A percentile compares a stretch with the other conserved stretches of the same genome.
These are phyloP conservation scores for Coelastrella sp. DNA, from an alignment of 139 green algal genomes.

Conservation along the genomic window DNA sequence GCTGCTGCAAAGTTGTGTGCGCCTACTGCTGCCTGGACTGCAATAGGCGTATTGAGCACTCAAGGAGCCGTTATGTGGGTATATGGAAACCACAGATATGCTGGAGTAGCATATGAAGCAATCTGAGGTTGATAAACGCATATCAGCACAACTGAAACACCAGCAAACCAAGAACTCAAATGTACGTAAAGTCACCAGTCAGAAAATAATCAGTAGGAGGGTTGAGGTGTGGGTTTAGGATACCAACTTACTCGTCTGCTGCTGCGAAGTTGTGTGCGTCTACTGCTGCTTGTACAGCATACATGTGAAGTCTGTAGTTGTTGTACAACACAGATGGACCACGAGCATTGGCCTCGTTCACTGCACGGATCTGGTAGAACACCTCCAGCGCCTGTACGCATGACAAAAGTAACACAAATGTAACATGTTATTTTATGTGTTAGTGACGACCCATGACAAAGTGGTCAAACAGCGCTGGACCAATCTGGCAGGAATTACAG, in stretches of 20 bases:
- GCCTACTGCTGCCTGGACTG: neutral
- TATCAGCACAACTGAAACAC: neutral
- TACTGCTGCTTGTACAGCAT: neutral
- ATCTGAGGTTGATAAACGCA: too few relatives aligned
- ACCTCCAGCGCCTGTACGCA: neutral
- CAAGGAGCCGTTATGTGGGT: too few relatives aligned
- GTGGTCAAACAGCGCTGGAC: too few relatives aligned
- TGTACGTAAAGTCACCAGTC: too few relatives aligned
- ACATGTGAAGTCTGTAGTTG: neutral
- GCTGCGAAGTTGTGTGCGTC: neutral
- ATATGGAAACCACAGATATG: neutral
- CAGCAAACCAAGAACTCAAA: neutral
- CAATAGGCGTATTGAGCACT: too few relatives aligned
- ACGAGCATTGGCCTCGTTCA: neutral
- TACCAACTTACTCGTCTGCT: constrained; percentile 20
- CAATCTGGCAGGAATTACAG: too few relatives aligned
- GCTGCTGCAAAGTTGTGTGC: neutral
- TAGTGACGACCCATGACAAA: too few relatives aligned
- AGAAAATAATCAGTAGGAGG: too few relatives aligned
- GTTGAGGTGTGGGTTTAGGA: too few relatives aligned
- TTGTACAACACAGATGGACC: neutral
- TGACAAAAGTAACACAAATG: neutral
- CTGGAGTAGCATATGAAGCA: too few relatives aligned
- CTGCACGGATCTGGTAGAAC: neutral
- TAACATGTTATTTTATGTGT: too few relatives aligned